A percentile compares a stretch with the other conserved stretches of the same genome.
phyloP scores from a whole-genome alignment of 2,329 filamentous ascomycete genomes.

The Coccinonectria pachysandricola region DNA sequence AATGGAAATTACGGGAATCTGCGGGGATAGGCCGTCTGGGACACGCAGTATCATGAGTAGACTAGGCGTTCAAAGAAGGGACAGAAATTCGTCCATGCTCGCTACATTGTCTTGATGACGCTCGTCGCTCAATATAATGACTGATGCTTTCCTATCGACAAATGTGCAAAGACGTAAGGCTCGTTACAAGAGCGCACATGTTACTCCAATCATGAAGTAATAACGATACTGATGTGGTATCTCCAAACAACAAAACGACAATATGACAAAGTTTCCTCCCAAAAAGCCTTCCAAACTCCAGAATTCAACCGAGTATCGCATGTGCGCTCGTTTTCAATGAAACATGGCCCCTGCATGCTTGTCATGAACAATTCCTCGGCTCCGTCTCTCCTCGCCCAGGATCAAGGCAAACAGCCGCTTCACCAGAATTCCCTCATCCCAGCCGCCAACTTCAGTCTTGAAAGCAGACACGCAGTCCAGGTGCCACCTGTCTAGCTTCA shows the following conservation, averaged over 20 bases:
- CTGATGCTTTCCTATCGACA: too few species aligned
- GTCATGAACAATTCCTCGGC: conserved; percentile 4
- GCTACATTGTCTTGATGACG: too few species aligned
- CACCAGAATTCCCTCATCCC: conserved; percentile 38
- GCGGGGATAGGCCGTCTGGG: too few species aligned
- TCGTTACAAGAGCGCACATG: too few species aligned
- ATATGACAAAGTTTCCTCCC: neutral
- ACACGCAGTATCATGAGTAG: conserved; percentile 24
- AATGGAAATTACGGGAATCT: conserved; percentile 5
- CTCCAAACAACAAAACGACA: conserved; percentile 3
- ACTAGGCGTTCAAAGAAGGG: conserved; percentile 21
- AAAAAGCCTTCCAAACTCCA: conserved; percentile 1
- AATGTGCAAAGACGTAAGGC: conserved; percentile 2
- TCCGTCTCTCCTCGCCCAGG: conserved; percentile 34
- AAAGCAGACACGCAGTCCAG: conserved; percentile 48
- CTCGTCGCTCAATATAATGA: too few species aligned
- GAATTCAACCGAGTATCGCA: too few species aligned
- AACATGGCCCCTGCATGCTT: conserved; percentile 19
- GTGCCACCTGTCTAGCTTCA: conserved; percentile 46
- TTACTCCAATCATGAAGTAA: too few species aligned
- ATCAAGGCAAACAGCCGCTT: conserved; percentile 44
- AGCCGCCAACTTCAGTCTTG: conserved; percentile 34
- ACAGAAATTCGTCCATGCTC: conserved; percentile 17
- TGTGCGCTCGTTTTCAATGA: too few species aligned
- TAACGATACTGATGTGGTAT: conserved; percentile 6